Evolutionary conservation across 1,284 basidiomycete species (phyloP), one percentile per base, ranked within the genome.

Genomic region (Exobasidium cylindrosporum): DNA sequence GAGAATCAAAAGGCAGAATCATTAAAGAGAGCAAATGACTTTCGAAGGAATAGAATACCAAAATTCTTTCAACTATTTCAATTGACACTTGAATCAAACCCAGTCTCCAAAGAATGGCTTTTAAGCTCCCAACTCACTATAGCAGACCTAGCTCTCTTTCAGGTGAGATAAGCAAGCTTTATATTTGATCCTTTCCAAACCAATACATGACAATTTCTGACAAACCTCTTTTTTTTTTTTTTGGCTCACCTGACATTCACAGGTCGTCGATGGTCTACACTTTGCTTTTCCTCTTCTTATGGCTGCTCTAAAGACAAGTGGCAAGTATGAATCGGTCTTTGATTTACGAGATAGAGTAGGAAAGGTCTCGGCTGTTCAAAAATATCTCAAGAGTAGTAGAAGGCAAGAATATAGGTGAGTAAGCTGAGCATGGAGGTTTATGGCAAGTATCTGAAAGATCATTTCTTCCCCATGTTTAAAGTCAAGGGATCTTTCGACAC

Each of bases 91-190:
- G 55, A 60, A 32, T 65, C 70, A 45, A 82, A 82, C 71, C 69
- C 75, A 11, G 72, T 3, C n/a, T 11, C 47, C 50, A n/a, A 40
- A 17, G 56, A 35, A 7, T 43, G 54, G n/a, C 30, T 47, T 21
- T 11, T 46, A 13, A 21, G 23, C 30, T 23, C 23, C 10, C 21
- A 43, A 17, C 23, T 31, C 31, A 31, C 24, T 26, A 47, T 40
- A 14, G 85, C 84, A 24, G 85, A 86, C 69, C 74, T 85, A 17
- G 80, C 79, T 23, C 73, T 85, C 24, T 85, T 84, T 76, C 83
- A 76, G 54, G 60, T 62, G 54, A 4, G 61, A 43, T 3, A 6
- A 30, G 24, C 2, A 53, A 28, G n/a, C 11, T 57, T 4, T 1
- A 11, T 7, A n/a, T 6, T 10, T 11, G 30, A 17, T 35, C n/a